phyloP scores from a whole-genome alignment of 495 filamentous ascomycete genomes.

The Penicillium antarcticum region DNA sequence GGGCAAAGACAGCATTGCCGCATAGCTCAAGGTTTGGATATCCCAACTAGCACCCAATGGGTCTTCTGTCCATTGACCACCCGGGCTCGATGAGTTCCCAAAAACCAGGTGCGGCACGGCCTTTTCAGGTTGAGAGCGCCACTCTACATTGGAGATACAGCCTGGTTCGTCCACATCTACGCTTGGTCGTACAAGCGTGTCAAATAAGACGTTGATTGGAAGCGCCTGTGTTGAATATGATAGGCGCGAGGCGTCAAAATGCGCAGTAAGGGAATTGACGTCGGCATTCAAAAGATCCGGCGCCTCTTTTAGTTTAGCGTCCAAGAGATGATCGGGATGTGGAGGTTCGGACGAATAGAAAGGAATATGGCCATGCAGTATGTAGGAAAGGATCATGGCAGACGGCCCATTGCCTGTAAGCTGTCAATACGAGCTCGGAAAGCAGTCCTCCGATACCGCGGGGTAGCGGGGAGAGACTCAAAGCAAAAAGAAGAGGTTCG shows the following conservation, averaged over 20 bases:
- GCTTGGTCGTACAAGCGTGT: slow-evolving; percentile 63
- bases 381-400: slow-evolving; percentile 64
- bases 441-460: neutral
- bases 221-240: slow-evolving; percentile 65
- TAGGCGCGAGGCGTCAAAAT: slow-evolving; percentile 59
- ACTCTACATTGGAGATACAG: slow-evolving; percentile 51
- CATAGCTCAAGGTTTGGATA: slow-evolving; percentile 61
- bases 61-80: slow-evolving; percentile 65
- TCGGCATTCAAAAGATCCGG: slow-evolving; percentile 47
- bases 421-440: neutral
- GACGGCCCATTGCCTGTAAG: slow-evolving; percentile 60
- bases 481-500: slow-evolving; percentile 6
- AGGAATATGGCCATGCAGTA: slow-evolving; percentile 64
- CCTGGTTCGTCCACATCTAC: slow-evolving; percentile 55
- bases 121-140: slow-evolving; percentile 49
- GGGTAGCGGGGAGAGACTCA: neutral
- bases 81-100: slow-evolving; percentile 50
- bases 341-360: slow-evolving; percentile 50
- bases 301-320: slow-evolving; percentile 47
- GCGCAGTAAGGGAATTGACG: slow-evolving; percentile 49
- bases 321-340: slow-evolving; percentile 60
- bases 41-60: slow-evolving; percentile 53
- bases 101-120: slow-evolving; percentile 58
- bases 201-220: slow-evolving; percentile 61
- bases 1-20: slow-evolving; percentile 62